Evolutionary conservation across 176 grass and related monocot species (phyloP).

Genomic region (Oryza glumipatula): DNA sequence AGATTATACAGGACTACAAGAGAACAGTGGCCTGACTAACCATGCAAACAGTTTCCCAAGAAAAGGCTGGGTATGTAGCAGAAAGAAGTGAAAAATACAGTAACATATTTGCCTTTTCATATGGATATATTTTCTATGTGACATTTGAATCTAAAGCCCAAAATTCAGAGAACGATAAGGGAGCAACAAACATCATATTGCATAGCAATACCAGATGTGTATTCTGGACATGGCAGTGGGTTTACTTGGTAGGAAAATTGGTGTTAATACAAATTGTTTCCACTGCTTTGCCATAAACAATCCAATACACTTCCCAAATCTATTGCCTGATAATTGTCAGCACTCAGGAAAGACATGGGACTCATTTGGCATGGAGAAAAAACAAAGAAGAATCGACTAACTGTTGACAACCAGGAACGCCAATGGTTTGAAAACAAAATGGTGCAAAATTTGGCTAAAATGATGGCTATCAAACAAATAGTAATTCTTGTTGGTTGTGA

Average conservation of each 20-base stretch:
- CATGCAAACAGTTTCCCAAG: not conserved
- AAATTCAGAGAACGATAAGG: constrained; percentile 11
- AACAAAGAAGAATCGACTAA: not conserved
- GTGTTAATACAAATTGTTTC: not conserved
- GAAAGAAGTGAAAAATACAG: not conserved
- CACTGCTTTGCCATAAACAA: constrained; percentile 14
- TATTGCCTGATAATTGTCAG: constrained; percentile 5
- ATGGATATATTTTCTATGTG: constrained; percentile 20
- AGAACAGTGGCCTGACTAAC: constrained; percentile 10
- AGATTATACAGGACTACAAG: not conserved
- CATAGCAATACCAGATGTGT: constrained; percentile 10
- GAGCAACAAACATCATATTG: not conserved
- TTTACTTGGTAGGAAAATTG: constrained; percentile 10
- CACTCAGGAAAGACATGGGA: not conserved
- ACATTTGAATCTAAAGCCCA: not conserved
- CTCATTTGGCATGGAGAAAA: constrained; percentile 27
- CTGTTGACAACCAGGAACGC: constrained; percentile 3
- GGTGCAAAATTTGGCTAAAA: constrained; percentile 3
- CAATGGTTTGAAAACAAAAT: constrained; percentile 12
- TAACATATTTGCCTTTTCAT: not conserved
- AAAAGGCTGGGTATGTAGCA: not conserved
- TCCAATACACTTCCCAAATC: constrained; percentile 11
- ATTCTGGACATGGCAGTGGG: not conserved
- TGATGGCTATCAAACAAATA: constrained; percentile 25
- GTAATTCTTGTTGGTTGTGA: not conserved